Evolutionary conservation across 108 stramenopile genomes (phyloP).

Genomic region (Cyclotella distinguenda): DNA sequence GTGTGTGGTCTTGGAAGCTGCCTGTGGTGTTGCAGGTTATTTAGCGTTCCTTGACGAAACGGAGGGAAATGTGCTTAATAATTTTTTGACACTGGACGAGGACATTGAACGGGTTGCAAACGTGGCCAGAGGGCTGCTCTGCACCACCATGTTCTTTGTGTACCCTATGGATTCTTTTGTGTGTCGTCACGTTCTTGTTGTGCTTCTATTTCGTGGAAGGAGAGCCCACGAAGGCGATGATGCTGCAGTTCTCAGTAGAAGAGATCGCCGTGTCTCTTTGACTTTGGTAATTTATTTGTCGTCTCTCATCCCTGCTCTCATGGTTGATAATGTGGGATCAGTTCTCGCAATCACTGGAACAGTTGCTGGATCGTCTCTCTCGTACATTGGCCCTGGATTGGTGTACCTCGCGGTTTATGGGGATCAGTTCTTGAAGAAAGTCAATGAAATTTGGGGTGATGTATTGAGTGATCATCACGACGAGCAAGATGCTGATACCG

Average conservation of each 20-base stretch:
- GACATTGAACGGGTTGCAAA: slow-evolving; percentile 39
- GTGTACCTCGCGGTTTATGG: slow-evolving; percentile 81
- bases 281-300: slow-evolving; percentile 67
- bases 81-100: slow-evolving; percentile 51
- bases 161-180: slow-evolving; percentile 58
- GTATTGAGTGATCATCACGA: not conserved
- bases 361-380: slow-evolving; percentile 65
- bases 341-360: slow-evolving; percentile 70
- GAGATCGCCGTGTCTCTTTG: slow-evolving; percentile 66
- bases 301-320: slow-evolving; percentile 68
- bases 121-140: slow-evolving; percentile 41
- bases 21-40: slow-evolving; percentile 35
- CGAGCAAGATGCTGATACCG: not conserved
- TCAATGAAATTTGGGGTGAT: slow-evolving; percentile 47
- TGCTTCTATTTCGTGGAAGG: slow-evolving; percentile 47
- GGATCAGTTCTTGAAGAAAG: slow-evolving; percentile 62
- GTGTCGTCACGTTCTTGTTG: slow-evolving; percentile 46
- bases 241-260: slow-evolving; percentile 64
- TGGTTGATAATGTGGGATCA: slow-evolving; percentile 53
- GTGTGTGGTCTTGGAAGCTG: slow-evolving; percentile 35
- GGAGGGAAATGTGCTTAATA: slow-evolving; percentile 69
- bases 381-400: slow-evolving; percentile 83
- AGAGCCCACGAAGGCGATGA: slow-evolving; percentile 65
- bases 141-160: slow-evolving; percentile 51
- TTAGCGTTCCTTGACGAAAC: slow-evolving; percentile 45